A percentile compares a stretch with the other conserved stretches of the same genome.
phyloP scores from a whole-genome alignment of 306 rosid species.

The Senna siamea region DNA sequence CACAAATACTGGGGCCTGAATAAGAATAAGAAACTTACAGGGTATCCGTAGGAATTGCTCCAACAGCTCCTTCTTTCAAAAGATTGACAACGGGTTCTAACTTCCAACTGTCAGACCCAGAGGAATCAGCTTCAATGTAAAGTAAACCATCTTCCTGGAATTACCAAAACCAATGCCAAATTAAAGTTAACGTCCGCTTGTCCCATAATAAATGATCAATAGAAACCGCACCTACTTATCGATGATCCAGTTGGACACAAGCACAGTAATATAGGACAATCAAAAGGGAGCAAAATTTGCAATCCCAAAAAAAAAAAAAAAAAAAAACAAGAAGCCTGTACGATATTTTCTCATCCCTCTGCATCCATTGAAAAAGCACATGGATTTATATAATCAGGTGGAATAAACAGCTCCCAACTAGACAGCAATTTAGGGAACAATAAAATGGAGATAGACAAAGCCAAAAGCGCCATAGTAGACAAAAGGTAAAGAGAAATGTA shows the following conservation, averaged over 20 bases:
- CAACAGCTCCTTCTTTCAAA: conserved; percentile 86
- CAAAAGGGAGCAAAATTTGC: neutral
- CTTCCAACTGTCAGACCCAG: conserved; percentile 80
- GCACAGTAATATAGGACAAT: neutral
- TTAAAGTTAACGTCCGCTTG: no score
- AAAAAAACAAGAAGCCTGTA: neutral
- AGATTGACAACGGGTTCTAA: conserved; percentile 69
- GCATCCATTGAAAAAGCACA: neutral
- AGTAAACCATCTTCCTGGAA: conserved; percentile 75
- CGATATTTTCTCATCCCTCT: neutral
- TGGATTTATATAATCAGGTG: no score
- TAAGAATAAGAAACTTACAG: conserved; percentile 47
- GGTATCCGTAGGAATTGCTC: conserved; percentile 93
- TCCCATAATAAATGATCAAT: no score
- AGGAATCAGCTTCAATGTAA: conserved; percentile 74
- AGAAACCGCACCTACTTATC: neutral
- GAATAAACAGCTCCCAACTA: no score
- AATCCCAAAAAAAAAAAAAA: neutral
- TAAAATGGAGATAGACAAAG: neutral
- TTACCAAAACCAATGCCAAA: neutral
- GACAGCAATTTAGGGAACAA: neutral
- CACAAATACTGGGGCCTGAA: neutral
- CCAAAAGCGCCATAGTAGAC: neutral
- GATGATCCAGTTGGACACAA: neutral
- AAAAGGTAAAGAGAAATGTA: neutral